These are phyloP conservation scores for Alternaria triticimaculans DNA, from an alignment of 2,329 filamentous ascomycete genomes.

Conservation along the genomic window DNA sequence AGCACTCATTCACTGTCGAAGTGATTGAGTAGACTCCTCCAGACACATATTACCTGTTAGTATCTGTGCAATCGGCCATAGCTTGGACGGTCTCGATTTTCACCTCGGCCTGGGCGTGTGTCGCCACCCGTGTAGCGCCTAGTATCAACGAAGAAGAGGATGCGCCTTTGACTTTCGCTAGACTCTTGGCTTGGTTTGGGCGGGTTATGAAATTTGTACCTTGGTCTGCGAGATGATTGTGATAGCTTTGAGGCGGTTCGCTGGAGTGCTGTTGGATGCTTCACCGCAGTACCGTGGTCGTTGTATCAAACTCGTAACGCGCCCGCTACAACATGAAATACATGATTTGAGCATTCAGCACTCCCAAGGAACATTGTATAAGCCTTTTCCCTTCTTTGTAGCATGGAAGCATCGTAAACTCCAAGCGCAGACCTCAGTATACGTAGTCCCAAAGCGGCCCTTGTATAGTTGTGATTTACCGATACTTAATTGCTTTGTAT, in stretches of 20 bases:
- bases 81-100: not conserved
- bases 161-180: not conserved
- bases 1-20: not conserved
- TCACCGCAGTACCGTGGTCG: not conserved
- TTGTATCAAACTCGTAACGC: not conserved
- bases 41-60: not conserved
- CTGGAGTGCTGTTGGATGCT: not conserved
- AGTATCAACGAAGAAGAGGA: not conserved
- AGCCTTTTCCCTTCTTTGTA: conserved; percentile 8
- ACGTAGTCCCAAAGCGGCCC: not conserved
- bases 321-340: not conserved
- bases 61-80: not conserved
- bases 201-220: not conserved
- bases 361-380: conserved; percentile 1
- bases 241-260: not conserved
- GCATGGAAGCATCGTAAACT: not conserved
- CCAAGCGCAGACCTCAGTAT: not conserved
- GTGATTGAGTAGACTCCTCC: not conserved
- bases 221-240: not conserved
- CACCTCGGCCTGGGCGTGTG: not conserved
- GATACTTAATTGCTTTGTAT: not conserved
- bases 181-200: not conserved
- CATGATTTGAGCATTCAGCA: not conserved
- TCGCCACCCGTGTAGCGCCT: not conserved
- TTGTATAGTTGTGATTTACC: not conserved